Conservation (phyloP, 2,329 filamentous ascomycete species). For the Rhynchosporium agropyri region DNA sequence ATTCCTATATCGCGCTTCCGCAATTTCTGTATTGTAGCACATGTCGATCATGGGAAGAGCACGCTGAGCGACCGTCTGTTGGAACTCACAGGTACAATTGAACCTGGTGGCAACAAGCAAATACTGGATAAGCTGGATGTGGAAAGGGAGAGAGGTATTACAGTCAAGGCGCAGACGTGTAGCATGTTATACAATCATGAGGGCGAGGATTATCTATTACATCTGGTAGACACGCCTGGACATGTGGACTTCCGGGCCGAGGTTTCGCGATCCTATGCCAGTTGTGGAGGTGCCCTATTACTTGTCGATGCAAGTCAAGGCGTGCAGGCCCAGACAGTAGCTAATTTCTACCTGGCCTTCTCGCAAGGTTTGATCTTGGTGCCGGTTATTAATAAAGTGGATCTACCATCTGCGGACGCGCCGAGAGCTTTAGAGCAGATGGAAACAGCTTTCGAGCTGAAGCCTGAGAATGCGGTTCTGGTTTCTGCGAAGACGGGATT, state of each 20-base stretch:
- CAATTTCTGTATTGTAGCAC: slow-evolving; percentile 98
- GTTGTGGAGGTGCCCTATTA: slow-evolving; percentile 88
- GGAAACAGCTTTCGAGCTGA: slow-evolving; percentile 82
- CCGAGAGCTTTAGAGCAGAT: slow-evolving; percentile 85
- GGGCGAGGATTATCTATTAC: slow-evolving; percentile 86
- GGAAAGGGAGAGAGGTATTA: slow-evolving; percentile 93
- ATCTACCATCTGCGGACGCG: slow-evolving; percentile 88
- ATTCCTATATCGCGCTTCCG: slow-evolving; percentile 81
- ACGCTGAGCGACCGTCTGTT: slow-evolving; percentile 91
- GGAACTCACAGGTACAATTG: slow-evolving; percentile 91
- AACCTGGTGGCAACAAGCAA: slow-evolving; percentile 86
- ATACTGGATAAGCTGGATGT: slow-evolving; percentile 97
- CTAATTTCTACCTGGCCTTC: slow-evolving; percentile 98
- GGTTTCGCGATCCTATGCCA: slow-evolving; percentile 93
- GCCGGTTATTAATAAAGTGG: slow-evolving; percentile 96
- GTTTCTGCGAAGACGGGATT: slow-evolving; percentile 94
- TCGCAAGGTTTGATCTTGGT: slow-evolving; percentile 84
- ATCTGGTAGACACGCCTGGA: slow-evolving; percentile 94
- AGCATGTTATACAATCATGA: slow-evolving; percentile 93
- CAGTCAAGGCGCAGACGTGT: slow-evolving; percentile 98
- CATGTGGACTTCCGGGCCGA: slow-evolving; percentile 98
- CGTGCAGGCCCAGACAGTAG: slow-evolving; percentile 95
- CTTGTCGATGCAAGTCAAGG: slow-evolving; percentile 96
- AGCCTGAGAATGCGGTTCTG: slow-evolving; percentile 71
- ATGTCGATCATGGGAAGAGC: slow-evolving; percentile 98